Evolutionary conservation across 1,284 basidiomycete species (phyloP), one percentile per base, ranked within the genome.

Genomic region (Rhizoctonia solani): DNA sequence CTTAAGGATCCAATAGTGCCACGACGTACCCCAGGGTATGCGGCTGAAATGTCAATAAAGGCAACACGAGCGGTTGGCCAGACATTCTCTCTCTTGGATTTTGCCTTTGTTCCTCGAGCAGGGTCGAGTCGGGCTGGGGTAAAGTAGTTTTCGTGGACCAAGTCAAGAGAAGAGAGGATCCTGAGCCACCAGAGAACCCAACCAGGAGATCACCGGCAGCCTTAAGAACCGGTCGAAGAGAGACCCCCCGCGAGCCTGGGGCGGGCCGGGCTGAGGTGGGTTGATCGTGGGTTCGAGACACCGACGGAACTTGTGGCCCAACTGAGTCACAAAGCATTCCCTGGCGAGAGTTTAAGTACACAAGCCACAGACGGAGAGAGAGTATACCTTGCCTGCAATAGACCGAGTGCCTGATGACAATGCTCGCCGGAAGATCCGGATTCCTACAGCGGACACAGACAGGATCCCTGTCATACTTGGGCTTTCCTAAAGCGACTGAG

Each of bases 331-430:
- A 75, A 92, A 90, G 72, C 90, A 92, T 9, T 81, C 79, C 77
- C 89, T 91, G 66, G 16, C 30, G 63, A 34, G 16, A 11, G n/a
- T 29, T 39, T 44, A 23, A n/a, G 29, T 39, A 67, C 3, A n/a
- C 16, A 16, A 25, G 9, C 21, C 14, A 59, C n/a, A 8, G 23
- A 27, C 34, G 4, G 25, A 30, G 42, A 14, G 2, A 13, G 14
- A 23, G 39, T 32, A 61, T 63, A 74, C 41, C 85, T 73, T 74
- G 90, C 89, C 86, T 90, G 88, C 90, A 92, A 74, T 92, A 92
- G 16, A 90, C 87, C 25, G 87, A 85, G 74, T 92, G 88, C 47
- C 89, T 82, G 68, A 92, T 84, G 46, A 90, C 85, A 41, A 92
- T 78, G 61, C 85, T 88, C 34, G 88, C 90, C 16, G 69, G 71